Conservation (phyloP, 306 rosid species). For the Quercus aquifolioides region DNA sequence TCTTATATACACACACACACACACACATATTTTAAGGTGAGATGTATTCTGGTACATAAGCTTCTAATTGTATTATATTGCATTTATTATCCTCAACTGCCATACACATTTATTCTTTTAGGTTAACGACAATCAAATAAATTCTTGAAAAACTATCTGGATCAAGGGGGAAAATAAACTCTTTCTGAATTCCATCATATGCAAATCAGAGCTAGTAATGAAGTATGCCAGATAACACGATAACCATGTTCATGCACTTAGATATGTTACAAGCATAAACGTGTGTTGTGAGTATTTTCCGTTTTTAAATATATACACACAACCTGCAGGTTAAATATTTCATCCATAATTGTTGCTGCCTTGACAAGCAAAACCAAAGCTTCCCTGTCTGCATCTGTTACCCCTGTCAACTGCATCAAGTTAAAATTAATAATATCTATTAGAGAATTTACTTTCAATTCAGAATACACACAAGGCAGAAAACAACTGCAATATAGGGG, state of each 20-base stretch:
- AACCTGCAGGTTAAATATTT: slow-evolving; percentile 81
- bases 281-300: neutral
- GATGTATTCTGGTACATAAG: neutral
- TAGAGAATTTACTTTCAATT: neutral
- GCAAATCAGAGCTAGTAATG: slow-evolving; percentile 1
- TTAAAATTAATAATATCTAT: neutral
- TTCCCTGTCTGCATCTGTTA: slow-evolving; percentile 65
- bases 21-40: too few species aligned
- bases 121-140: slow-evolving; percentile 3
- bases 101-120: neutral
- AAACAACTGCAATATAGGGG: neutral
- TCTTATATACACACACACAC: too few species aligned
- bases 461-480: neutral
- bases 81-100: neutral
- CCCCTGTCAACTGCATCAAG: slow-evolving; percentile 66
- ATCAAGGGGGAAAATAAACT: slow-evolving; percentile 1
- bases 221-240: slow-evolving; percentile 8
- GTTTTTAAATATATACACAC: slow-evolving; percentile 5
- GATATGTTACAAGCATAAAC: slow-evolving; percentile 6
- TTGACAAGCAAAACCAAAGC: slow-evolving; percentile 62
- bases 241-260: slow-evolving; percentile 14
- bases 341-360: slow-evolving; percentile 82
- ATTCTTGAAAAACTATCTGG: neutral
- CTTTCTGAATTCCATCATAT: slow-evolving; percentile 9
- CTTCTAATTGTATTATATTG: neutral